Conservation (phyloP, 192 early-diverging fungal genomes). For the Dimargaris cristalligena region DNA sequence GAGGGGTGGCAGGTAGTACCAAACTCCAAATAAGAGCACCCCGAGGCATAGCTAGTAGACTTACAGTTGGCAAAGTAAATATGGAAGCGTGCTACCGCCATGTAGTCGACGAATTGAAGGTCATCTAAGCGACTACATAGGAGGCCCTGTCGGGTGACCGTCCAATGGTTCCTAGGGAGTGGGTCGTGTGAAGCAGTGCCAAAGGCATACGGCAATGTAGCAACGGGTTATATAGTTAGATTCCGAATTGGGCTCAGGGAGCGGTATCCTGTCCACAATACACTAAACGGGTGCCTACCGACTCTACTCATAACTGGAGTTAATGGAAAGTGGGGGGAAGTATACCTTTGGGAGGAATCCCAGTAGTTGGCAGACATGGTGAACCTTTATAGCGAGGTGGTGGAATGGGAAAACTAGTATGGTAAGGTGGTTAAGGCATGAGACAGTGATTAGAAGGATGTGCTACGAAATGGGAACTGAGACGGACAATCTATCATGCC, state of each 20-base stretch:
- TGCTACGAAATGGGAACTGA: too few species aligned
- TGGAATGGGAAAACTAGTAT: too few species aligned
- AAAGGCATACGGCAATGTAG: background rate
- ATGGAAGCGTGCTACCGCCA: conserved; percentile 36
- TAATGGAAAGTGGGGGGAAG: background rate
- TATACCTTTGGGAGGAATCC: conserved; percentile 30
- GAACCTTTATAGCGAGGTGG: too few species aligned
- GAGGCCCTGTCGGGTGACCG: conserved; percentile 32
- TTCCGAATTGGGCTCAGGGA: background rate
- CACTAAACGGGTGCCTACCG: background rate
- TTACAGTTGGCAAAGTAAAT: conserved; percentile 48
- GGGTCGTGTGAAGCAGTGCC: background rate
- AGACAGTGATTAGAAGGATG: too few species aligned
- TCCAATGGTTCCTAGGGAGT: conserved; percentile 35
- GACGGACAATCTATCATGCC: too few species aligned
- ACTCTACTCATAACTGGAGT: background rate
- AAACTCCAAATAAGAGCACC: conserved; percentile 6
- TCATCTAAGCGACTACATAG: conserved; percentile 33
- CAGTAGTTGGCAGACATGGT: conserved; percentile 30
- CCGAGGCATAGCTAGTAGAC: background rate
- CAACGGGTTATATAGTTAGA: background rate
- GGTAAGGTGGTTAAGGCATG: too few species aligned
- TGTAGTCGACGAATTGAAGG: conserved; percentile 30
- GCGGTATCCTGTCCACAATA: background rate
- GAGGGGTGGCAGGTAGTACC: conserved; percentile 14